Percentiles rank a stretch among this genome's conserved stretches.
Conservation (phyloP, 2,329 filamentous ascomycete species). For the Aspergillus sp. region DNA sequence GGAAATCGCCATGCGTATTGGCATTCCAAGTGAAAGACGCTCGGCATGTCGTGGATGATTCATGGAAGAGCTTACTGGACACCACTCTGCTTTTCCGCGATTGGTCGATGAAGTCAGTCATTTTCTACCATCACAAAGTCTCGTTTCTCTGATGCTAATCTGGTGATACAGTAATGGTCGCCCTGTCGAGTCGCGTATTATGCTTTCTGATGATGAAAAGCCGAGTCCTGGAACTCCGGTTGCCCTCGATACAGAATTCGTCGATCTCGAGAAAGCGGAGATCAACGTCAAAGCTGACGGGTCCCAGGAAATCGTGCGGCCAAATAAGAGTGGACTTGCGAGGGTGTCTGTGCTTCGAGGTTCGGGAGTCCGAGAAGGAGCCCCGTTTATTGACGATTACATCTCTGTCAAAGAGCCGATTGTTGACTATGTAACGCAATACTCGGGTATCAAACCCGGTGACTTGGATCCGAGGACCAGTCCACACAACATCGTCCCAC, state of each 20-base stretch:
- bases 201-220: conserved; percentile 60
- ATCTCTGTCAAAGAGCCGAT: conserved; percentile 89
- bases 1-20: conserved; percentile 90
- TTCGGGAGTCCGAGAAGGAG: conserved; percentile 72
- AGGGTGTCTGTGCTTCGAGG: conserved; percentile 89
- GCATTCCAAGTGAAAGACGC: conserved; percentile 81
- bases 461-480: conserved; percentile 82
- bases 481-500: conserved; percentile 78
- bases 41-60: conserved; percentile 80
- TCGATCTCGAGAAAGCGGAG: conserved; percentile 87
- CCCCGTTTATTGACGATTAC: conserved; percentile 96
- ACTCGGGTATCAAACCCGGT: conserved; percentile 84
- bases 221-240: conserved; percentile 75
- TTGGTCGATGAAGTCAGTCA: conserved; percentile 56
- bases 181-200: conserved; percentile 44
- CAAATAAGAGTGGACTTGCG: conserved; percentile 88
- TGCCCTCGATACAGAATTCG: conserved; percentile 95
- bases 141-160: conserved; percentile 8
- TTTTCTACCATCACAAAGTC: conserved; percentile 2
- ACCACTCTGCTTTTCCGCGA: conserved; percentile 82
- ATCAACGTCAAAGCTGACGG: conserved; percentile 97
- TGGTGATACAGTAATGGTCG: conserved; percentile 35
- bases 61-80: conserved; percentile 85
- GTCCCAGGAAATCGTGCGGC: conserved; percentile 86
- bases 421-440: conserved; percentile 92